phyloP scores from a whole-genome alignment of 1,284 basidiomycete species.

The Omphalotus olearius region DNA sequence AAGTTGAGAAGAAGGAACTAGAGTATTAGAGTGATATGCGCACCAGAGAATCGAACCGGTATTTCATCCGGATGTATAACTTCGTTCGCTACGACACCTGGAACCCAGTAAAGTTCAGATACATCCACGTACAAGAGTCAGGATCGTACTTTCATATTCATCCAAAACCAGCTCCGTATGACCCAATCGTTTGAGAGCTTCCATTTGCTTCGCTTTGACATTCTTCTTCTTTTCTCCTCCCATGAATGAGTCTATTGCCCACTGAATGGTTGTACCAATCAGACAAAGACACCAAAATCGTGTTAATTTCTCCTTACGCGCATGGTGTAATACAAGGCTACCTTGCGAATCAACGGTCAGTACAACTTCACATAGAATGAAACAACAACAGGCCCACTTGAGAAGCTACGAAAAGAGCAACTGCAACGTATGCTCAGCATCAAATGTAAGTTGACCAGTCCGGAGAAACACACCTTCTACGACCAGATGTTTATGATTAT shows the following conservation, averaged over 20 bases:
- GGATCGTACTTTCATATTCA: conserved; percentile 72
- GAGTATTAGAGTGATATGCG: conserved; percentile 17
- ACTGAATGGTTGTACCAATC: conserved; percentile 23
- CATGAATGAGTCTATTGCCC: conserved; percentile 30
- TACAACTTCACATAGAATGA: conserved; percentile 12
- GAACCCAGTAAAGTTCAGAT: conserved; percentile 4
- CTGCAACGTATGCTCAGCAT: conserved; percentile 18
- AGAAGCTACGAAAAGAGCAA: conserved; percentile 41
- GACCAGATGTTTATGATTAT: conserved; percentile 1
- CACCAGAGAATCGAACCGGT: conserved; percentile 65
- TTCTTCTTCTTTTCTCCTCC: conserved; percentile 45
- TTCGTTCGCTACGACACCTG: conserved; percentile 79
- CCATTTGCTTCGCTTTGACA: conserved; percentile 65
- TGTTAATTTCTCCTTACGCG: conserved; percentile 25
- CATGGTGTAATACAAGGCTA: conserved; percentile 43
- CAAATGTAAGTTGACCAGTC: too few species aligned
- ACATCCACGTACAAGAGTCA: neutral
- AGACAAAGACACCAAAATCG: neutral
- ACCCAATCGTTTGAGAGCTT: conserved; percentile 71
- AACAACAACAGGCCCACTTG: conserved; percentile 29
- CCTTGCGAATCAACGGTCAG: conserved; percentile 30
- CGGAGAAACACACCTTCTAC: neutral
- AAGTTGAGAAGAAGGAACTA: neutral
- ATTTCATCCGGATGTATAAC: conserved; percentile 88
- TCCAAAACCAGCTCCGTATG: conserved; percentile 67